Evolutionary conservation across 1,284 basidiomycete genomes (phyloP).

Genomic region (Apiotrichum brassicae): DNA sequence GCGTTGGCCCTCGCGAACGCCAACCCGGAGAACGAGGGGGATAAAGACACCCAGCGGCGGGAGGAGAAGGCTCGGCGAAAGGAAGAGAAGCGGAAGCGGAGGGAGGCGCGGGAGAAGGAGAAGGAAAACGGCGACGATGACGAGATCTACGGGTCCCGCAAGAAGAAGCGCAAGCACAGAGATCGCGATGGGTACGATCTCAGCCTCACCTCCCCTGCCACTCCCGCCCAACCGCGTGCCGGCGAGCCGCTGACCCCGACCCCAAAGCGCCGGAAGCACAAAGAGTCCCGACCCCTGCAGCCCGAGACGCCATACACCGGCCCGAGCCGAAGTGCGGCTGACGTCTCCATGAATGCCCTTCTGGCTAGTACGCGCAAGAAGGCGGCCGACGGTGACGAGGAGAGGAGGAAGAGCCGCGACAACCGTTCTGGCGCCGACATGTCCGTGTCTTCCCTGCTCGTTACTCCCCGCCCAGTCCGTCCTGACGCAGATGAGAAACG

Average conservation of each 20-base stretch:
- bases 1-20: background rate
- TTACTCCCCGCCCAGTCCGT: background rate
- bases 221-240: background rate
- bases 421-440: background rate
- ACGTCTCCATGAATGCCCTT: background rate
- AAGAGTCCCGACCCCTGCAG: background rate
- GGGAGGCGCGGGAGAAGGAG: background rate
- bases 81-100: conserved; percentile 1
- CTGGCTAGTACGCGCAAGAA: background rate
- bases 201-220: background rate
- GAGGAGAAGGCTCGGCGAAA: background rate
- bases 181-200: background rate
- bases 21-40: background rate
- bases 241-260: background rate
- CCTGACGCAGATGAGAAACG: background rate
- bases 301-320: conserved; percentile 5
- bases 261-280: background rate
- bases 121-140: background rate
- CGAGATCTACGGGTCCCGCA: too few species aligned
- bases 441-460: background rate
- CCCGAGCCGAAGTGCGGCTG: background rate
- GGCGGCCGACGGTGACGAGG: background rate
- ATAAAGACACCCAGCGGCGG: background rate
- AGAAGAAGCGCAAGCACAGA: conserved; percentile 1
- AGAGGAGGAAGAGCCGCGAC: background rate